Evolutionary conservation across 2,329 filamentous ascomycete species (phyloP).

Genomic region (Dactylonectria estremocensis): DNA sequence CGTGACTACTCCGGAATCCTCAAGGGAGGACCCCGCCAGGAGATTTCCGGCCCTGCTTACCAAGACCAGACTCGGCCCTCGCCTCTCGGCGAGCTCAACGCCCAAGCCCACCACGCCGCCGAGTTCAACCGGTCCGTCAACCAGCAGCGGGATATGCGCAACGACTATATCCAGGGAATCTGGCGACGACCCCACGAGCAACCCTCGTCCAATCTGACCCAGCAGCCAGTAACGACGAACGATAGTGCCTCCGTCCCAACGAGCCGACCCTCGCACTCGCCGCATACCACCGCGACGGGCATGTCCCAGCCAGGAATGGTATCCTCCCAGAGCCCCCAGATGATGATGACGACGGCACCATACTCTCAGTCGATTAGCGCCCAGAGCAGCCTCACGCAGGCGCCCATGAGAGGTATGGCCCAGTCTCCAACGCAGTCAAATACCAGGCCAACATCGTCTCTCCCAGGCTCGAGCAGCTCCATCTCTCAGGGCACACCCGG

Average conservation of each 20-base stretch:
- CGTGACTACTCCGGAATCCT: conserved; percentile 87
- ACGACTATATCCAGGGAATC: conserved; percentile 83
- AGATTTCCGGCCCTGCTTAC: conserved; percentile 89
- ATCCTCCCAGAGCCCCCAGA: conserved; percentile 75
- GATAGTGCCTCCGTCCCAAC: conserved; percentile 62
- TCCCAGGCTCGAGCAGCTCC: conserved; percentile 67
- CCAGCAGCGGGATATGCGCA: conserved; percentile 83
- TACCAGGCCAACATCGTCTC: conserved; percentile 74
- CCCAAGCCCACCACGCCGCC: conserved; percentile 88
- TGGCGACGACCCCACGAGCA: conserved; percentile 90
- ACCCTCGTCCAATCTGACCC: conserved; percentile 67
- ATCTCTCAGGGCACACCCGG: conserved; percentile 68
- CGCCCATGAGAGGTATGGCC: conserved; percentile 79
- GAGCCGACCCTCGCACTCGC: conserved; percentile 70
- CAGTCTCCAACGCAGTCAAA: conserved; percentile 71
- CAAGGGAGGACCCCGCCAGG: conserved; percentile 86
- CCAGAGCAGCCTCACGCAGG: conserved; percentile 80
- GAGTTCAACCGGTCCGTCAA: conserved; percentile 92
- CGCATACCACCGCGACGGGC: conserved; percentile 69
- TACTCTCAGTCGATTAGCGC: conserved; percentile 82
- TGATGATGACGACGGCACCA: conserved; percentile 75
- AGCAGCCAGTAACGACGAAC: conserved; percentile 61
- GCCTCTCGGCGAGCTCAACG: conserved; percentile 83
- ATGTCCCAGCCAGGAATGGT: conserved; percentile 71
- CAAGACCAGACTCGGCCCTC: conserved; percentile 87